phyloP scores from a whole-genome alignment of 1,284 basidiomycete species.

The Austroboletus novae-zelandiae region DNA sequence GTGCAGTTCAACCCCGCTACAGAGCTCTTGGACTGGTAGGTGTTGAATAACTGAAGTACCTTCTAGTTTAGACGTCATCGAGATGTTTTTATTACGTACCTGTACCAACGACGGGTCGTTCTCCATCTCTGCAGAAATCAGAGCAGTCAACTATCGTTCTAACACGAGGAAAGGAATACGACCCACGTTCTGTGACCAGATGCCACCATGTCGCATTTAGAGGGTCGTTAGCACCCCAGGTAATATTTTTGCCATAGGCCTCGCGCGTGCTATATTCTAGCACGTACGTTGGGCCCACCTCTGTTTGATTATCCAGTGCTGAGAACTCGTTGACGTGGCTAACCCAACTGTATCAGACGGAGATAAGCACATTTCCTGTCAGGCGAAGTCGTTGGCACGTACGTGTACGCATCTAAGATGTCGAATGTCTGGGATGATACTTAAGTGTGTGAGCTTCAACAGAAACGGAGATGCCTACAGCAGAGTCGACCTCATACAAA shows the following conservation, averaged over 20 bases:
- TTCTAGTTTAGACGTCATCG: too few relatives aligned
- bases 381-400: slow-evolving; percentile 3
- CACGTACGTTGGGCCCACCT: slow-evolving; percentile 40
- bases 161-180: background rate
- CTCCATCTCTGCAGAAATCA: slow-evolving; percentile 36
- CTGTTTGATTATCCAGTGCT: slow-evolving; percentile 31
- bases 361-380: background rate
- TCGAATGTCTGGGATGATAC: slow-evolving; percentile 35
- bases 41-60: slow-evolving; percentile 35
- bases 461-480: slow-evolving; percentile 37
- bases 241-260: slow-evolving; percentile 41
- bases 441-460: background rate
- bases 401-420: slow-evolving; percentile 42
- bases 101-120: slow-evolving; percentile 36
- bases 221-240: slow-evolving; percentile 42
- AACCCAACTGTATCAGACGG: slow-evolving; percentile 31
- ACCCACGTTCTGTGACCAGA: slow-evolving; percentile 41
- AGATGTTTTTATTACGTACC: slow-evolving; percentile 16
- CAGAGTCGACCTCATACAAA: slow-evolving; percentile 75
- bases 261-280: slow-evolving; percentile 45
- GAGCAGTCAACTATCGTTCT: background rate
- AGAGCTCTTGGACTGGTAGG: slow-evolving; percentile 43
- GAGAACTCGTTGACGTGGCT: slow-evolving; percentile 37
- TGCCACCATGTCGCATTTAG: slow-evolving; percentile 54
- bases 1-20: slow-evolving; percentile 33